Base-by-base conservation (phyloP, 805 yeast genomes). In the Sugiyamaella smithiae region DNA sequence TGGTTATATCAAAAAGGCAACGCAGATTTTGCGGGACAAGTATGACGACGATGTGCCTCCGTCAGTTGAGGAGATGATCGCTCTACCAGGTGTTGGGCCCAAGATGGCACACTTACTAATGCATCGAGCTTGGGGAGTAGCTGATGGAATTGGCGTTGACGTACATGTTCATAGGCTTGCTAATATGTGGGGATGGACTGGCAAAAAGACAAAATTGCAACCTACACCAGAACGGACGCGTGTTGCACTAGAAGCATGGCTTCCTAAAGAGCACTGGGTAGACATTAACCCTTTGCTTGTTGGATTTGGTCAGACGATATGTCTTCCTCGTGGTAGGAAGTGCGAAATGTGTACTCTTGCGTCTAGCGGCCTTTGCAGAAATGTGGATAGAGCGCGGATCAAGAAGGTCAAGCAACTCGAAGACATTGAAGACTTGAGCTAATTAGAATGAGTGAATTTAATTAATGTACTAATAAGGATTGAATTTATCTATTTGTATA, bases 61-160 rank as follows among this genome's bases (percentile, higher is more conserved):
- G 50, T 74, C 82, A 1, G 73, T 85, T 6, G 80, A 76, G 5
- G 90, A 83, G 0, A 72, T 90, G 45, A 72, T 77, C 4, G 65
- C 76, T 0, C 68, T 90, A 26, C 97, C 97, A 0, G 98, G 98
- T 0, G 95, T 90, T 2, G 98, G 98, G 0, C 96, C 96, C 6
- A 90, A 90, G 64, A 90, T 90, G 98, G 96, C 95, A 0, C 85
- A 78, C 62, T 67, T 90, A 33, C 73, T 90, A 1, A 69, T 88
- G 50, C 96, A 88, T 59, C 77, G 80, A 35, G 96, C 93, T 0
- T 89, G 97, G 97, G 69, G 70, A 17, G 70, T 73, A 36, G 81
- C 75, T 46, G 69, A 72, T 11, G 97, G 97, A 0, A 87, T 90
- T n/a, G 97, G 97, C 6, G 97, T 90, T 8, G 98, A 90, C 63